Percentiles rank a stretch among this genome's conserved stretches.
Conservation (phyloP, 768 basidiomycete species). For the Hericium rajendrae region DNA sequence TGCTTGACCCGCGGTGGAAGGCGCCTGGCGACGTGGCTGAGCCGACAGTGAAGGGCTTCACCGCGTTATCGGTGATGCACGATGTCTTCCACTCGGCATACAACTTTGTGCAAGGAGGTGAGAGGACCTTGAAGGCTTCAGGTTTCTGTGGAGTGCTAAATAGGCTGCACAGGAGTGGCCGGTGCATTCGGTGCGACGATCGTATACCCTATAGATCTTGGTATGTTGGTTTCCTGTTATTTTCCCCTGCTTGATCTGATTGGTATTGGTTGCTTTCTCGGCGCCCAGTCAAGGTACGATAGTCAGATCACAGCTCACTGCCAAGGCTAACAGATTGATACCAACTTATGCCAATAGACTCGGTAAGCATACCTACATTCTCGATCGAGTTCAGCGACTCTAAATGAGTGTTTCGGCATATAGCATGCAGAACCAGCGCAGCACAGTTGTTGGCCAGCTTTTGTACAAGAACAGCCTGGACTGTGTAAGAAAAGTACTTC, state of each 20-base stretch:
- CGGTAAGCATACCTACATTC: constrained; percentile 30
- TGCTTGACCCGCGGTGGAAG: constrained; percentile 85
- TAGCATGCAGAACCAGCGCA: constrained; percentile 97
- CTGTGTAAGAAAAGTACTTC: constrained; percentile 87
- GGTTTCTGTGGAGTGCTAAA: not conserved
- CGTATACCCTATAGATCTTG: constrained; percentile 94
- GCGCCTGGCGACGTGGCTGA: constrained; percentile 48
- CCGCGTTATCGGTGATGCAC: constrained; percentile 38
- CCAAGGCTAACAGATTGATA: not conserved
- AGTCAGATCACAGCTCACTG: not conserved
- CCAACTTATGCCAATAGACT: constrained; percentile 33
- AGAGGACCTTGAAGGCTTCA: constrained; percentile 8
- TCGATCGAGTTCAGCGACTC: too few relatives aligned
- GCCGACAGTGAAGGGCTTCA: constrained; percentile 22
- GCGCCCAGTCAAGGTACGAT: constrained; percentile 58
- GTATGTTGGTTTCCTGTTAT: constrained; percentile 31
- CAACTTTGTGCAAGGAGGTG: constrained; percentile 81
- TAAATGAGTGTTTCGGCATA: not conserved
- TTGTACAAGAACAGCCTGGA: constrained; percentile 95
- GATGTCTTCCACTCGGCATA: constrained; percentile 64
- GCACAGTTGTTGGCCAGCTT: constrained; percentile 92
- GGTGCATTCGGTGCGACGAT: constrained; percentile 95
- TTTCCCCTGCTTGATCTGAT: too few relatives aligned
- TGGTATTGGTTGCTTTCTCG: not conserved
- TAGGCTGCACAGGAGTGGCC: constrained; percentile 52